These are phyloP conservation scores for Mucor plumbeus DNA, from an alignment of 371 early-diverging fungal genomes.

Conservation along the genomic window DNA sequence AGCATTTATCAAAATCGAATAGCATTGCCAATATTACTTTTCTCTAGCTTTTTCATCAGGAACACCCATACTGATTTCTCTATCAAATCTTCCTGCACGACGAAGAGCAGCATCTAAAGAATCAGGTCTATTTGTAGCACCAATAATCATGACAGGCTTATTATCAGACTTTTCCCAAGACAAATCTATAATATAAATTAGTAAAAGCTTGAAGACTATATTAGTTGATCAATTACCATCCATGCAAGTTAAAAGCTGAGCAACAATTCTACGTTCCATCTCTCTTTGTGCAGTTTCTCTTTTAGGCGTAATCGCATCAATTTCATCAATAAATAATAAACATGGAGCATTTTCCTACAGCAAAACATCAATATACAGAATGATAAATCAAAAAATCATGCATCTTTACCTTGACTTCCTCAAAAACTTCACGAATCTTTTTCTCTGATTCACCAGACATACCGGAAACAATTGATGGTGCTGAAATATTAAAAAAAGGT, in stretches of 20 bases:
- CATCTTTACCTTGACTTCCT: slow-evolving; percentile 80
- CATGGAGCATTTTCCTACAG: slow-evolving; percentile 77
- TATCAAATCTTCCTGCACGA: slow-evolving; percentile 98
- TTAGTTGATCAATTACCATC: slow-evolving; percentile 70
- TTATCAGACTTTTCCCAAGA: slow-evolving; percentile 86
- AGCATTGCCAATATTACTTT: slow-evolving; percentile 56
- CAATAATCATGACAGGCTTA: slow-evolving; percentile 97
- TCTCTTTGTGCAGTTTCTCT: slow-evolving; percentile 99
- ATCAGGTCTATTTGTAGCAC: slow-evolving; percentile 99
- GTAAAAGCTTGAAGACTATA: neutral
- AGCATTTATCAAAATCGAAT: too few relatives aligned
- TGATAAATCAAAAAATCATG: neutral
- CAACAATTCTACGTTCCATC: slow-evolving; percentile 99
- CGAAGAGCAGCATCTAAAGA: slow-evolving; percentile 96
- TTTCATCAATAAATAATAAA: slow-evolving; percentile 99
- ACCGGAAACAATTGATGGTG: slow-evolving; percentile 98
- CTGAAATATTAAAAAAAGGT: slow-evolving; percentile 96
- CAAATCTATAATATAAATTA: slow-evolving; percentile 53
- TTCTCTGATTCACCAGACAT: slow-evolving; percentile 99
- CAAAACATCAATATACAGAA: neutral
- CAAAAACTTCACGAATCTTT: slow-evolving; percentile 98
- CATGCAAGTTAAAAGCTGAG: slow-evolving; percentile 98
- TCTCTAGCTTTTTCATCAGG: slow-evolving; percentile 95
- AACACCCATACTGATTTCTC: slow-evolving; percentile 97
- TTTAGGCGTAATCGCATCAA: slow-evolving; percentile 99